Evolutionary conservation across 1,284 basidiomycete species (phyloP).

Genomic region (Fomitopsis schrenkii): DNA sequence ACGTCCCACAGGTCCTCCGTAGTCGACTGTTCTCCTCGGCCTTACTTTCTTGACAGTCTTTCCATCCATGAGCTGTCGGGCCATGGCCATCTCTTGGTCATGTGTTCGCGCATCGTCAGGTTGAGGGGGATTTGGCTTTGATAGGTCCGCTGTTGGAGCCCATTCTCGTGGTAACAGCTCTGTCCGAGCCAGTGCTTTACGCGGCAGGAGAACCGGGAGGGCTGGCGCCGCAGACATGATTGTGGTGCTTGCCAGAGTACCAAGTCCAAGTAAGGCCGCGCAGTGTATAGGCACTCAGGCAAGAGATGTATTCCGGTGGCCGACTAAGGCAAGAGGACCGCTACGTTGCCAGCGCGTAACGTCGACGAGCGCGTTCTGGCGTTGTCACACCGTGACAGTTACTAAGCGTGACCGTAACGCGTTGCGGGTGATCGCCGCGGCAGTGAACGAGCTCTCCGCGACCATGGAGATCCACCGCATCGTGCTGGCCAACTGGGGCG

Average conservation of each 20-base stretch:
- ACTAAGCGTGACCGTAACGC: background rate
- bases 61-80: conserved; percentile 62
- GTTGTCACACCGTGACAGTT: background rate
- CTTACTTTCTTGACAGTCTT: conserved; percentile 86
- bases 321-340: background rate
- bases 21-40: conserved; percentile 92
- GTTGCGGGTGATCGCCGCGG: background rate
- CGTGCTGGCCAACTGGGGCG: background rate
- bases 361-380: background rate
- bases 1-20: conserved; percentile 81
- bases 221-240: conserved; percentile 11
- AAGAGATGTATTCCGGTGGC: background rate
- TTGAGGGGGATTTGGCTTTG: conserved; percentile 63
- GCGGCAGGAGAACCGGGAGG: conserved; percentile 20
- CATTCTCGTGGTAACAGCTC: conserved; percentile 28
- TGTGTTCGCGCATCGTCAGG: conserved; percentile 70
- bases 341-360: background rate
- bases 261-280: too few relatives aligned
- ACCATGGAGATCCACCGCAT: background rate
- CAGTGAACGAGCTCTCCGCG: background rate
- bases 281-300: too few relatives aligned
- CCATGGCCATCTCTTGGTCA: conserved; percentile 75
- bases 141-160: conserved; percentile 40
- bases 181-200: conserved; percentile 4
- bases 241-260: too few relatives aligned